A percentile compares a stretch with the other conserved stretches of the same genome.
Evolutionary conservation across 2,329 filamentous ascomycete genomes (phyloP).

Genomic region (Plenodomus tracheiphilus): DNA sequence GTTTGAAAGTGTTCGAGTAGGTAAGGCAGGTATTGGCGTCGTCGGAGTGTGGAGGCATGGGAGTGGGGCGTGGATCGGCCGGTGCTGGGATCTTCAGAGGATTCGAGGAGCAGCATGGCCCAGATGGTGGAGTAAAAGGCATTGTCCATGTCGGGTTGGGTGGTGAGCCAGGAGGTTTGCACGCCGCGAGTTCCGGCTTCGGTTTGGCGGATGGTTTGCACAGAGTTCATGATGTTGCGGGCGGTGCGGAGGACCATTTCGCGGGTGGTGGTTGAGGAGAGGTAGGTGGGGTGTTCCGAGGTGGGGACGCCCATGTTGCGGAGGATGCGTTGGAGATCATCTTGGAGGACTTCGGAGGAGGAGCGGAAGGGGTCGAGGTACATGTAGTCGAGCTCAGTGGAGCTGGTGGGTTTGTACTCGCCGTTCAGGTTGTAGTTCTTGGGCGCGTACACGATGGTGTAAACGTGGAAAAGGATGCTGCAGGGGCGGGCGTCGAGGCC

Average conservation of each 20-base stretch:
- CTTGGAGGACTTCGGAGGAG: constrained; percentile 65
- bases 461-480: constrained; percentile 82
- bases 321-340: constrained; percentile 64
- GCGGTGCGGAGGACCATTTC: constrained; percentile 75
- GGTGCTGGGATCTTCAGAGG: constrained; percentile 29
- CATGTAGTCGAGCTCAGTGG: constrained; percentile 57
- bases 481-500: constrained; percentile 78
- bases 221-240: constrained; percentile 77
- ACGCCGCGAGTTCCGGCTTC: constrained; percentile 25
- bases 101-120: constrained; percentile 57
- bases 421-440: constrained; percentile 58
- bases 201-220: constrained; percentile 54
- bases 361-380: constrained; percentile 82
- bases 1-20: constrained; percentile 67
- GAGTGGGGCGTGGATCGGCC: constrained; percentile 21
- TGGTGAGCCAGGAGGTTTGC: constrained; percentile 28
- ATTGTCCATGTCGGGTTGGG: constrained; percentile 55
- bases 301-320: constrained; percentile 53
- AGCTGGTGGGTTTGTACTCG: constrained; percentile 35
- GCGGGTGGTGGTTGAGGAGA: constrained; percentile 65
- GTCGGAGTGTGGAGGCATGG: constrained; percentile 20
- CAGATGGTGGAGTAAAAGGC: constrained; percentile 75
- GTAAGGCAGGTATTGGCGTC: constrained; percentile 64
- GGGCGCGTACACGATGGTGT: constrained; percentile 72
- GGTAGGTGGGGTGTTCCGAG: constrained; percentile 54